Percentiles rank a stretch among this genome's conserved stretches.
phyloP scores from a whole-genome alignment of 768 basidiomycete species.

The Suillus cothurnatus region DNA sequence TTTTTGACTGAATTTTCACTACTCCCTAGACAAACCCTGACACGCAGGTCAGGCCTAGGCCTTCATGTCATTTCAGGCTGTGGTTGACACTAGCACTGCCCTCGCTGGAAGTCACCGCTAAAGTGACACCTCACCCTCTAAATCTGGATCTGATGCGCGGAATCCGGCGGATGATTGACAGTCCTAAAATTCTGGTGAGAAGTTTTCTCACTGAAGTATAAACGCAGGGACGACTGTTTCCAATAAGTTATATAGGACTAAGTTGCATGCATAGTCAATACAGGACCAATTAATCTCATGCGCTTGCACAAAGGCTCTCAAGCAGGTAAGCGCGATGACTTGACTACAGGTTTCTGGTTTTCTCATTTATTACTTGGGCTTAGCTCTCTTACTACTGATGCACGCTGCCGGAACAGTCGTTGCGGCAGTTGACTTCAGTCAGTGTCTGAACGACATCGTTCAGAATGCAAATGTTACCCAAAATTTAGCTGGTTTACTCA shows the following conservation, averaged over 20 bases:
- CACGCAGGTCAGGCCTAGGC: not conserved
- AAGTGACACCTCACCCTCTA: not conserved
- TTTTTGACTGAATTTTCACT: not conserved
- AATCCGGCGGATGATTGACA: not conserved
- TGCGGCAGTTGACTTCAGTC: constrained; percentile 7
- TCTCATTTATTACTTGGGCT: not conserved
- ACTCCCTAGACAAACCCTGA: not conserved
- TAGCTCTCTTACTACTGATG: not conserved
- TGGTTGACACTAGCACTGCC: not conserved
- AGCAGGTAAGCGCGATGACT: not conserved
- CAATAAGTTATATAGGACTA: not conserved
- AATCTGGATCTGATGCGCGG: no score
- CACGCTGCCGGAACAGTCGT: not conserved
- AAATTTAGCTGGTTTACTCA: constrained; percentile 3
- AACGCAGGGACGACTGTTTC: not conserved
- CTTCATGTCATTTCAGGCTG: not conserved
- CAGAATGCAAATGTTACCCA: constrained; percentile 2
- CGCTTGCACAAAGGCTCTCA: not conserved
- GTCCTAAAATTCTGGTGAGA: not conserved
- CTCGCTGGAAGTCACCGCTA: not conserved
- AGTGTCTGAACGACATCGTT: constrained; percentile 19
- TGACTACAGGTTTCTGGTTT: not conserved
- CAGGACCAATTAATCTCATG: not conserved
- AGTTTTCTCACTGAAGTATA: not conserved
- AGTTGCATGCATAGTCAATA: not conserved